Conservation (phyloP, 75 land plant genomes). For the Sequoiadendron giganteum region DNA sequence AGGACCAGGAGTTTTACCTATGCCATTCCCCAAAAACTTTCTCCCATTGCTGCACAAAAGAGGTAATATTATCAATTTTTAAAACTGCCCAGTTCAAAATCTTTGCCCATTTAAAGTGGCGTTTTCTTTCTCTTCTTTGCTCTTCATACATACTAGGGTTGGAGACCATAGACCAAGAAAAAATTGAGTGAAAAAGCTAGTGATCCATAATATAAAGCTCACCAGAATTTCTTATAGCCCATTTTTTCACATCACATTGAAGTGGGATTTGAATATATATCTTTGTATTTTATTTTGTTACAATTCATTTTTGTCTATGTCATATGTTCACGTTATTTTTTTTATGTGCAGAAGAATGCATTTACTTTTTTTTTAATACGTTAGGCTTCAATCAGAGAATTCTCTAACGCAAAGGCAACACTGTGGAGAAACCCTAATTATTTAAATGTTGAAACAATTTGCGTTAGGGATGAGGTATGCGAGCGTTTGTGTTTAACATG, state of each 20-base stretch:
- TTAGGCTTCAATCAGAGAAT: neutral
- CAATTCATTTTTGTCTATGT: neutral
- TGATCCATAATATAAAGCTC: no score
- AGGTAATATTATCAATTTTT: conserved; percentile 11
- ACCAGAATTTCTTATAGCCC: no score
- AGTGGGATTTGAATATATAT: no score
- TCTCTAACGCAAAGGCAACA: neutral
- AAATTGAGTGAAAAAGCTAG: no score
- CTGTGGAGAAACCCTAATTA: neutral
- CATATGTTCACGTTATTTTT: neutral
- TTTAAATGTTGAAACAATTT: neutral
- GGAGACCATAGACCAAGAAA: no score
- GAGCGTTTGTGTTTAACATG: neutral
- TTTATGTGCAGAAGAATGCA: neutral
- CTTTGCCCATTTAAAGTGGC: neutral
- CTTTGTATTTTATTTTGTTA: neutral
- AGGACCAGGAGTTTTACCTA: conserved; percentile 28
- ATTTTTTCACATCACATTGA: no score
- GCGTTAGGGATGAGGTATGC: neutral
- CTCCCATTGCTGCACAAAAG: conserved; percentile 25
- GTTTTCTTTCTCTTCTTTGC: no score
- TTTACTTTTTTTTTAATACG: neutral
- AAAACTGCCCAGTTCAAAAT: neutral
- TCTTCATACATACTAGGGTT: no score
- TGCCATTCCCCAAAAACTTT: conserved; percentile 24